Evolutionary conservation across 2,329 filamentous ascomycete species (phyloP).

Genomic region (Helotiales sp.): DNA sequence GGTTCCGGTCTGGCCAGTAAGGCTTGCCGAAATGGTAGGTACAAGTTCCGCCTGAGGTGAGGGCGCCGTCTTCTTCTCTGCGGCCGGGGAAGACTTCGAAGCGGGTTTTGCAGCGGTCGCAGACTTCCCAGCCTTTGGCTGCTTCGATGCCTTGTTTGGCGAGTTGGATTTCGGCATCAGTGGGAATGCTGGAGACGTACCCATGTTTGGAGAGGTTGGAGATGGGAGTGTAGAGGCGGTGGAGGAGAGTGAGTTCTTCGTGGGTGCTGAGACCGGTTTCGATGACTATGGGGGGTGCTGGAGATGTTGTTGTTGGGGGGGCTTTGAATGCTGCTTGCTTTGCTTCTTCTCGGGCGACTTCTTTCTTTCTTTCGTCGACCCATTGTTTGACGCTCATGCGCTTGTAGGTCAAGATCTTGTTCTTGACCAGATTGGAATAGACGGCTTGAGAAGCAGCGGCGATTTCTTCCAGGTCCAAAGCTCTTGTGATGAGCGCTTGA

Average conservation of each 20-base stretch:
- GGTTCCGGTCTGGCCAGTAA: slow-evolving; percentile 56
- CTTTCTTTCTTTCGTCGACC: slow-evolving; percentile 62
- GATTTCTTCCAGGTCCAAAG: slow-evolving; percentile 79
- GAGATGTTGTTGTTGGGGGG: slow-evolving; percentile 41
- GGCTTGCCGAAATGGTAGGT: slow-evolving; percentile 79
- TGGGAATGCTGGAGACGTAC: slow-evolving; percentile 75
- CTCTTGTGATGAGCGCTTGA: slow-evolving; percentile 70
- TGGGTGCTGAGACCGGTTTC: slow-evolving; percentile 70
- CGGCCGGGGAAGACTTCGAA: slow-evolving; percentile 94
- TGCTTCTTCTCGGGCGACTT: slow-evolving; percentile 47
- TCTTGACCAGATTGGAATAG: slow-evolving; percentile 85
- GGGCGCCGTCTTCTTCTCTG: slow-evolving; percentile 73
- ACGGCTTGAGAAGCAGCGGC: slow-evolving; percentile 71
- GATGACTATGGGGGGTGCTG: slow-evolving; percentile 56
- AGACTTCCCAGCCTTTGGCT: slow-evolving; percentile 81
- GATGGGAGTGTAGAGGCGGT: slow-evolving; percentile 67
- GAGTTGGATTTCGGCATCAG: slow-evolving; percentile 66
- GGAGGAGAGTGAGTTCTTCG: slow-evolving; percentile 72
- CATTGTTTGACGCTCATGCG: slow-evolving; percentile 76
- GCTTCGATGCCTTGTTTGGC: slow-evolving; percentile 69
- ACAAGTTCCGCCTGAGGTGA: slow-evolving; percentile 79
- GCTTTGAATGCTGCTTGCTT: slow-evolving; percentile 43
- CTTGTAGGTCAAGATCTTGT: slow-evolving; percentile 75
- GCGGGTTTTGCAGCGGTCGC: slow-evolving; percentile 82
- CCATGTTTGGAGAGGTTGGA: slow-evolving; percentile 68